Base-by-base conservation (phyloP, 768 basidiomycete genomes). In the Tremella mesenterica region DNA sequence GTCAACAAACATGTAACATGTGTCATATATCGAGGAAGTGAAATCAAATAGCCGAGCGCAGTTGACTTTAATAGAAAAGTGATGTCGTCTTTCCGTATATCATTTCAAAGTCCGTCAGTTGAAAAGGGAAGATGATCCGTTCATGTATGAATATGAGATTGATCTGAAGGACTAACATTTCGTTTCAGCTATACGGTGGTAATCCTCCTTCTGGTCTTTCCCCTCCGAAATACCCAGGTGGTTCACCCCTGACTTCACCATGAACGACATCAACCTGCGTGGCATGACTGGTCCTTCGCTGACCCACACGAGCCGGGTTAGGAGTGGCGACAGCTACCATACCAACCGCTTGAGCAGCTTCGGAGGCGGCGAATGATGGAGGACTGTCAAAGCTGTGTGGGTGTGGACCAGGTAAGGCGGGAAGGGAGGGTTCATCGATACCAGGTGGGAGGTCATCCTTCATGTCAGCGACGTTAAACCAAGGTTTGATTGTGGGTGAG, bases 381-480 rank as follows among this genome's bases (percentile, higher is more conserved):
- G 65, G 65, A 4, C 53, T 54, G 29, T 45, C 50, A 28, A 44
- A 44, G 18, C 48, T 52, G 7, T 20, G 44, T 9, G 50, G 18
- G 10, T 47, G 50, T 8, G 44, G 44, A 34, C 59, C 56, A 0
- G 71, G 71, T 41, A 73, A 41, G 20, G 70, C 67, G 3, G 71
- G 71, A 6, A 73, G 56, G 12, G 69, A 71, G 10, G 71, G 71
- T 51, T 73, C 71, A 48, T 73, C 71, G 20, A 73, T 71, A 4
- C 69, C 67, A 5, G 71, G 71, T 33, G 71, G 71, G n/a, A 73
- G 62, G 48, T 73, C 71, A 36, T 69, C 71, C 61, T 70, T 44
- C 3, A 8, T 20, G 44, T 46, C 44, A 46, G 44, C 12, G 44
- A 2, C 14, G 44, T n/a, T 5, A 23, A 41, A 18, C 33, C 12